A percentile compares a stretch with the other conserved stretches of the same genome.
Conservation (phyloP, 495 filamentous ascomycete genomes). For the Hypoxylon fuscum region DNA sequence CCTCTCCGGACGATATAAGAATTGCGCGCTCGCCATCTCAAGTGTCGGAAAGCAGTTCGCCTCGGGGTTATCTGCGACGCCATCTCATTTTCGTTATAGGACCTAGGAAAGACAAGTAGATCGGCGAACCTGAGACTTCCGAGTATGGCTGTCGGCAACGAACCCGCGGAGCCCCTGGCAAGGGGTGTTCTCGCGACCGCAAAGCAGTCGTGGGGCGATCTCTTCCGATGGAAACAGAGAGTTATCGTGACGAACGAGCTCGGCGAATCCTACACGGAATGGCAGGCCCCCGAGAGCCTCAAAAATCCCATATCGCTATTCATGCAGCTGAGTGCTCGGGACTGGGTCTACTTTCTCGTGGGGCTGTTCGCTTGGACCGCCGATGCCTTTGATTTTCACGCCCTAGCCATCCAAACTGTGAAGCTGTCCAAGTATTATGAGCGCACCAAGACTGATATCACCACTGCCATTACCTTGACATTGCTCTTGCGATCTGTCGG, state of each 20-base stretch:
- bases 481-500: conserved; percentile 76
- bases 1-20: conserved; percentile 12
- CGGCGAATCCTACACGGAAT: conserved; percentile 64
- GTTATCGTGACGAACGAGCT: conserved; percentile 68
- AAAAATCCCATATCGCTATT: conserved; percentile 70
- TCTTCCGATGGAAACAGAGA: conserved; percentile 74
- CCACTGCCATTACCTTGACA: conserved; percentile 78
- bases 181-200: conserved; percentile 67
- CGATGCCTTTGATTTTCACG: conserved; percentile 81
- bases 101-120: not conserved
- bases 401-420: conserved; percentile 74
- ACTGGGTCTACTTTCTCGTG: conserved; percentile 73
- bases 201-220: conserved; percentile 66
- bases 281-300: conserved; percentile 66
- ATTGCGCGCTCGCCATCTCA: not conserved
- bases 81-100: not conserved
- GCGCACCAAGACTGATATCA: conserved; percentile 70
- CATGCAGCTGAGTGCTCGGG: conserved; percentile 59
- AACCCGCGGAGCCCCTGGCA: conserved; percentile 66
- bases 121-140: not conserved
- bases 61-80: too few species aligned
- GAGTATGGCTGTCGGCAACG: conserved; percentile 45
- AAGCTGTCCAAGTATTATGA: conserved; percentile 74
- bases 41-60: not conserved
- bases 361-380: conserved; percentile 72